Evolutionary conservation across 2,329 filamentous ascomycete species (phyloP).

Genomic region (Trichoderma afroharzianum): DNA sequence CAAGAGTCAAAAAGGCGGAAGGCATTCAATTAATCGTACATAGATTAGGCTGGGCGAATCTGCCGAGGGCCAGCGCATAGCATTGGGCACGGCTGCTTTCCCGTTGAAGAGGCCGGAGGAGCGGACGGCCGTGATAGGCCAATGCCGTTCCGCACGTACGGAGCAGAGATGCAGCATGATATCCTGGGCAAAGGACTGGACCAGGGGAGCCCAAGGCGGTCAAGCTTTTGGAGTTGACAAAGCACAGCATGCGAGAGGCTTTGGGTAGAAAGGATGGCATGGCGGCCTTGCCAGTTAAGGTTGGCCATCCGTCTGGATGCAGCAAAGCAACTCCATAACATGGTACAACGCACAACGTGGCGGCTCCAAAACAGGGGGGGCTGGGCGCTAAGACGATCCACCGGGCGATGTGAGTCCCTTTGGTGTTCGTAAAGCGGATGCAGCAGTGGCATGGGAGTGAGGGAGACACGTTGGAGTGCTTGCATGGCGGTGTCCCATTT

Average conservation of each 20-base stretch:
- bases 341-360: constrained; percentile 16
- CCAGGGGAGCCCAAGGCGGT: neutral
- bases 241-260: neutral
- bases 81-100: constrained; percentile 14
- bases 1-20: constrained; percentile 10
- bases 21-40: constrained; percentile 17
- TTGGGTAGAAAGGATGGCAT: neutral
- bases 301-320: neutral
- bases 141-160: neutral
- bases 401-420: neutral
- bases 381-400: constrained; percentile 16
- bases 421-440: constrained; percentile 10
- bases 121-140: neutral
- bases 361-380: constrained; percentile 15
- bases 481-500: constrained; percentile 9
- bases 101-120: constrained; percentile 12
- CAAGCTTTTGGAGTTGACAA: neutral
- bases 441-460: constrained; percentile 2
- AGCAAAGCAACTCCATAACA: neutral
- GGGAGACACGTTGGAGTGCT: constrained; percentile 12
- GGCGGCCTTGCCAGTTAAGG: neutral
- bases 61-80: constrained; percentile 14
- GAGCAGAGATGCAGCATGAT: neutral
- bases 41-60: constrained; percentile 14
- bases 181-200: neutral